Base-by-base conservation (phyloP, 306 rosid species). In the Bauhinia variegata region DNA sequence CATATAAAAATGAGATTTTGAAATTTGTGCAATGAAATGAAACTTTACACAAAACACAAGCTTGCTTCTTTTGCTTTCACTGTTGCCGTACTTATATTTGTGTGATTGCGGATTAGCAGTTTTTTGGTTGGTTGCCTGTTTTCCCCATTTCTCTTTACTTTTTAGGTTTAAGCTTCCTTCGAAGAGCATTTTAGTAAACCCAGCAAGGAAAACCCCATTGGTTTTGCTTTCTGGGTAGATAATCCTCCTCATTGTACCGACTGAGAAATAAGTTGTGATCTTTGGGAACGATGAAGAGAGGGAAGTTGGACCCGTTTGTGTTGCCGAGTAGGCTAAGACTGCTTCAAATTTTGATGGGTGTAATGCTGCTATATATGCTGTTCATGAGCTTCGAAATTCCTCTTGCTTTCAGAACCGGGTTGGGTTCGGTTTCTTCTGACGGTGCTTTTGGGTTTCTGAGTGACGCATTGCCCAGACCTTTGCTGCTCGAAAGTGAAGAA, bases 311-410 rank as follows among this genome's bases (percentile, higher is more conserved):
- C 64, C 46, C 75, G 4, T 62, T 73, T 46, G 44, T 76, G 49
- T 54, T 84, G 16, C 79, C 80, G 51, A 84, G 75, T 63, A 84
- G 84, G 63, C 76, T 86, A 66, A 81, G 87, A 37, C 74, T 90
- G 76, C 76, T 93, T 66, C 99, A 93, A 61, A 68, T 90, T 61
- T 57, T 93, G 50, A 81, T 86, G 86, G 81, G 64, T 42, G 57
- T 81, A 11, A 68, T 83, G 76, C 73, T 89, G 54, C 16, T 86
- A 11, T 93, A 78, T 79, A 42, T 90, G 57, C 87, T 93, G 15
- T 75, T 86, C 79, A 83, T 88, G 80, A 83, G 80, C 78, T 88
- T 93, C 68, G 99, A 93, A 77, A 87, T 92, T 62, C 96, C 95
- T 14, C 79, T 82, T 4, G 87, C 83, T 8, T 79, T 84, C 66